Percentiles rank a stretch among this genome's conserved stretches.
Conservation (phyloP, 2,329 filamentous ascomycete genomes). For the Rhexocercosporidium sp. region DNA sequence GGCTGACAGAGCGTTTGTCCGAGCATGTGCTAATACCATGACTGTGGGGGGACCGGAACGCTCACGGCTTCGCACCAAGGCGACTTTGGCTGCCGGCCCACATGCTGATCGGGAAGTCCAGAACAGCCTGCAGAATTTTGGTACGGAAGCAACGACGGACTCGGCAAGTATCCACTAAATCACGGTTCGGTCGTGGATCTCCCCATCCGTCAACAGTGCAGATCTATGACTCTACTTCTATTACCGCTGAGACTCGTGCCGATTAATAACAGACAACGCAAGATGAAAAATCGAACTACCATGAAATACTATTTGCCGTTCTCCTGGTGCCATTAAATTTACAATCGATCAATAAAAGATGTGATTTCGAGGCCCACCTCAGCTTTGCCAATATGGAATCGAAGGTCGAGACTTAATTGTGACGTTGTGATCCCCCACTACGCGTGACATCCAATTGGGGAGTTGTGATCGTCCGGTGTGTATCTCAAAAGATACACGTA, state of each 20-base stretch:
- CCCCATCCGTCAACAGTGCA: neutral
- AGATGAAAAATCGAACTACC: neutral
- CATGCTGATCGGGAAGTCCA: conserved; percentile 16
- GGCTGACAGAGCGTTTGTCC: conserved; percentile 8
- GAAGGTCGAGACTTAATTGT: neutral
- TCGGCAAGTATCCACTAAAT: conserved; percentile 6
- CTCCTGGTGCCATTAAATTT: no score
- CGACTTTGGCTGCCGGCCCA: conserved; percentile 2
- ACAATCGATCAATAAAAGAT: neutral
- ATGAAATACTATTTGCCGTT: neutral
- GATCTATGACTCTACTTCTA: conserved; percentile 11
- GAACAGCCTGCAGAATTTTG: conserved; percentile 7
- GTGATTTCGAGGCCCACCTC: neutral
- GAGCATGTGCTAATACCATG: neutral
- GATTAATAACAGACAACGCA: conserved; percentile 6
- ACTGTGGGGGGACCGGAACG: neutral
- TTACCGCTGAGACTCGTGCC: neutral
- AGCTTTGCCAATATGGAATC: neutral
- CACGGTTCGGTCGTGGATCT: conserved; percentile 8
- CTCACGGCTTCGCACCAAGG: neutral
- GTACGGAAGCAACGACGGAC: conserved; percentile 2
- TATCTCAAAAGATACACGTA: neutral
- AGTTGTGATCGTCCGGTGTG: neutral
- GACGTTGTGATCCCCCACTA: neutral
- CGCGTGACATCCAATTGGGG: neutral